Conservation (phyloP, 208 protist species). For the Acanthamoeba culbertsoni region DNA sequence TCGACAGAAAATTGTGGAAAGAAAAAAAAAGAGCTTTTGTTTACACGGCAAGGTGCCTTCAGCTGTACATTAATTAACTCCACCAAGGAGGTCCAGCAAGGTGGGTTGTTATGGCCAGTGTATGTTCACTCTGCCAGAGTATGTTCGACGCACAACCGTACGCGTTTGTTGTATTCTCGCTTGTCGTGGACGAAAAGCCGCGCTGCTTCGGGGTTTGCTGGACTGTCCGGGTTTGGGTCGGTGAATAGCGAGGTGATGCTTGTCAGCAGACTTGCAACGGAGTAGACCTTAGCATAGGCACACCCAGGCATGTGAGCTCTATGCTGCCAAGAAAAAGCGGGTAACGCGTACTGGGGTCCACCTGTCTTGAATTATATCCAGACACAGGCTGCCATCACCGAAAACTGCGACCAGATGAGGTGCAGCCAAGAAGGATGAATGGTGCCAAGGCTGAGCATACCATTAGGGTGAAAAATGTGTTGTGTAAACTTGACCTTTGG, state of each 20-base stretch:
- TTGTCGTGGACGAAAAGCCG: conserved; percentile 73
- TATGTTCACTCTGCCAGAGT: not conserved
- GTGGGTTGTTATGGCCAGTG: not conserved
- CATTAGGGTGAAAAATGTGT: conserved; percentile 46
- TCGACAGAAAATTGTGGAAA: not conserved
- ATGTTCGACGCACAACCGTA: conserved; percentile 53
- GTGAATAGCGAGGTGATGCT: conserved; percentile 83
- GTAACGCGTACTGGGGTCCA: not conserved
- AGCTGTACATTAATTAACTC: not conserved
- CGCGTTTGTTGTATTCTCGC: conserved; percentile 69
- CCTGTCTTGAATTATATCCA: conserved; percentile 59
- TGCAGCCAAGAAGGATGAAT: not conserved
- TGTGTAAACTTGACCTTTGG: conserved; percentile 33
- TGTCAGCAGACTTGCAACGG: conserved; percentile 6
- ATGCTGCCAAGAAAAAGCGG: not conserved
- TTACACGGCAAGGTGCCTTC: not conserved
- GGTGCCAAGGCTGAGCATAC: not conserved
- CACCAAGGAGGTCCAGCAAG: not conserved
- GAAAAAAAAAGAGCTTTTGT: not conserved
- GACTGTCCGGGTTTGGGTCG: conserved; percentile 89
- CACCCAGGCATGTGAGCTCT: not conserved
- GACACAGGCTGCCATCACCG: conserved; percentile 33
- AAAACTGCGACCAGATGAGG: not conserved
- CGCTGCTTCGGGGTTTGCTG: conserved; percentile 88
- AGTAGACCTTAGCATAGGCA: not conserved